phyloP scores from a whole-genome alignment of 2,329 filamentous ascomycete genomes.

The Beauveria sp. region DNA sequence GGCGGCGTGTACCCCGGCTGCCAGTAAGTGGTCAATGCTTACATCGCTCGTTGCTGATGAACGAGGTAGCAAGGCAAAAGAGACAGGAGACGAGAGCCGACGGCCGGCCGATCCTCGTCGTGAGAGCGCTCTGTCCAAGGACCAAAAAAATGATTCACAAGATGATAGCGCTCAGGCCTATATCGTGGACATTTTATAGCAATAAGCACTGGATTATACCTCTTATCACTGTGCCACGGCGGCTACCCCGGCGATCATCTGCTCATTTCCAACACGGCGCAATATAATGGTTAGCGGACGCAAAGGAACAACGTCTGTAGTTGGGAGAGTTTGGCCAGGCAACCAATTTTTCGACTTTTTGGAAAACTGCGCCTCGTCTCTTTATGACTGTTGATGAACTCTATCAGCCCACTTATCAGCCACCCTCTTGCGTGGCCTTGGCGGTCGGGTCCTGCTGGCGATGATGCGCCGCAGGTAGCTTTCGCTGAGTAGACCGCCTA shows the following conservation, averaged over 20 bases:
- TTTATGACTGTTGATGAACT: background rate
- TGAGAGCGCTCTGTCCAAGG: background rate
- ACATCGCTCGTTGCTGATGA: too few species aligned
- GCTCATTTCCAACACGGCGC: background rate
- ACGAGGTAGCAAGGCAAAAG: too few species aligned
- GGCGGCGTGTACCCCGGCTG: too few species aligned
- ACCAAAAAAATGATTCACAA: background rate
- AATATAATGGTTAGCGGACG: background rate
- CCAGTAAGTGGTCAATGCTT: too few species aligned
- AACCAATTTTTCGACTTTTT: background rate
- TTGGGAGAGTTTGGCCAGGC: background rate
- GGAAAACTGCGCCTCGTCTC: background rate
- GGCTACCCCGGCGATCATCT: too few species aligned
- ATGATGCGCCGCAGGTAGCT: constrained; percentile 2
- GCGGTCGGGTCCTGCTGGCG: background rate
- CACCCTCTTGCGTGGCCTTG: constrained; percentile 2
- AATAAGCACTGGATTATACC: too few species aligned
- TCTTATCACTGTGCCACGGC: too few species aligned
- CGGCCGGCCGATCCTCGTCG: background rate
- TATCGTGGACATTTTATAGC: background rate
- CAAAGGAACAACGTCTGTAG: background rate
- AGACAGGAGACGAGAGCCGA: background rate
- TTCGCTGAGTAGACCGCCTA: background rate
- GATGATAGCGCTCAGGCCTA: background rate
- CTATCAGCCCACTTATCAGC: constrained; percentile 6